These are phyloP conservation scores for Chrysopogon serrulatus DNA, from an alignment of 176 grass and related monocot genomes.

Conservation along the genomic window DNA sequence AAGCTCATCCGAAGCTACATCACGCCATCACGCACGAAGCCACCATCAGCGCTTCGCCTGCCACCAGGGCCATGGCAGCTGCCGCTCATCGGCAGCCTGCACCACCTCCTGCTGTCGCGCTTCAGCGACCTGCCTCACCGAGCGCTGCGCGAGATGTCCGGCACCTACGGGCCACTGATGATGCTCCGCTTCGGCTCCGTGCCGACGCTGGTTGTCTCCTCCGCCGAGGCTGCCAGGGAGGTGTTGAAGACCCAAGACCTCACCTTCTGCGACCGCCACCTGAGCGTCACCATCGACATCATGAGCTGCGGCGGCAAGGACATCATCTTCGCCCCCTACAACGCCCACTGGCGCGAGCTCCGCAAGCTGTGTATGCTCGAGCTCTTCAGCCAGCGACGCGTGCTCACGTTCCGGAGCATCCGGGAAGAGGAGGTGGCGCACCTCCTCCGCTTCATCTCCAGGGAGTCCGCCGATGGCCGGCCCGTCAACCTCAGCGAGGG, in stretches of 20 bases:
- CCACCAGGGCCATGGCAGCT: constrained; percentile 40
- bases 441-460: constrained; percentile 8
- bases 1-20: neutral
- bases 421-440: constrained; percentile 24
- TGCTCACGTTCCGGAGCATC: constrained; percentile 20
- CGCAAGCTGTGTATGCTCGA: constrained; percentile 31
- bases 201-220: constrained; percentile 31
- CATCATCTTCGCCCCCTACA: constrained; percentile 36
- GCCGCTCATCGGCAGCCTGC: constrained; percentile 40
- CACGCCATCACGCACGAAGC: neutral
- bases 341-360: constrained; percentile 36
- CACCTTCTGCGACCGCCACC: constrained; percentile 15
- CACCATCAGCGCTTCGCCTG: neutral
- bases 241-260: constrained; percentile 40
- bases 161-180: constrained; percentile 4
- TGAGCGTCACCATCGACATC: constrained; percentile 12
- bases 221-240: constrained; percentile 35
- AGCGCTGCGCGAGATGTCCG: constrained; percentile 24
- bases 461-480: neutral
- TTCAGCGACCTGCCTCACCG: constrained; percentile 27
- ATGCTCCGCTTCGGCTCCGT: constrained; percentile 37
- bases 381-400: constrained; percentile 39
- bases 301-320: constrained; percentile 4
- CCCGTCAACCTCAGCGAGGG: constrained; percentile 20
- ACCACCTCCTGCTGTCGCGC: constrained; percentile 30